Conservation (phyloP, 768 basidiomycete genomes). For the Lentinus tigrinus region DNA sequence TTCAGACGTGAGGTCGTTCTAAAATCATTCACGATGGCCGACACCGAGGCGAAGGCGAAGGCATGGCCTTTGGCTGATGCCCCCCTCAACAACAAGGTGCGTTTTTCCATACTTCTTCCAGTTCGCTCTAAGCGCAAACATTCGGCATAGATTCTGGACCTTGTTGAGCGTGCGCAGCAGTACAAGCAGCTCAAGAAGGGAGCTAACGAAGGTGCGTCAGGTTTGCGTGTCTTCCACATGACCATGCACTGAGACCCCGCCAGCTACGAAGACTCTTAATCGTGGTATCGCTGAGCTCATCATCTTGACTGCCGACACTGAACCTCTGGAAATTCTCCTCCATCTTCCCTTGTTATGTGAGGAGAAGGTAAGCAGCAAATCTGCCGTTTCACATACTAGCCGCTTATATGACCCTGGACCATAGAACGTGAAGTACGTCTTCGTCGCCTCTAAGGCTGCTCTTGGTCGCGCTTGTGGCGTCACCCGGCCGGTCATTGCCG, state of each 20-base stretch:
- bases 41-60: constrained; percentile 57
- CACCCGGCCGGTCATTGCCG: constrained; percentile 90
- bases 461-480: constrained; percentile 96
- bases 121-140: not conserved
- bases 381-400: not conserved
- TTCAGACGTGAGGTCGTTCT: constrained; percentile 72
- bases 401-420: not conserved
- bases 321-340: constrained; percentile 95
- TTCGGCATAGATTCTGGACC: constrained; percentile 76
- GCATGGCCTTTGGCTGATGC: constrained; percentile 89
- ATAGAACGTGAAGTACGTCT: constrained; percentile 96
- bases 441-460: constrained; percentile 92
- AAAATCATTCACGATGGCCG: constrained; percentile 48
- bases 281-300: constrained; percentile 98
- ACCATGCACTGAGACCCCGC: not conserved
- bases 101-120: constrained; percentile 23
- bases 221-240: not conserved
- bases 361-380: constrained; percentile 70
- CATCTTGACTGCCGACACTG: constrained; percentile 93
- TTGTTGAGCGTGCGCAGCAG: constrained; percentile 93
- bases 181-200: constrained; percentile 99
- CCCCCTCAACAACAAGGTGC: constrained; percentile 84
- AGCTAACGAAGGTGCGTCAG: constrained; percentile 87
- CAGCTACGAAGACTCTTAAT: constrained; percentile 97
- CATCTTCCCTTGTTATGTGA: constrained; percentile 97